phyloP scores from a whole-genome alignment of 148 eudicot species.

The Rhododendron kiyosumense region DNA sequence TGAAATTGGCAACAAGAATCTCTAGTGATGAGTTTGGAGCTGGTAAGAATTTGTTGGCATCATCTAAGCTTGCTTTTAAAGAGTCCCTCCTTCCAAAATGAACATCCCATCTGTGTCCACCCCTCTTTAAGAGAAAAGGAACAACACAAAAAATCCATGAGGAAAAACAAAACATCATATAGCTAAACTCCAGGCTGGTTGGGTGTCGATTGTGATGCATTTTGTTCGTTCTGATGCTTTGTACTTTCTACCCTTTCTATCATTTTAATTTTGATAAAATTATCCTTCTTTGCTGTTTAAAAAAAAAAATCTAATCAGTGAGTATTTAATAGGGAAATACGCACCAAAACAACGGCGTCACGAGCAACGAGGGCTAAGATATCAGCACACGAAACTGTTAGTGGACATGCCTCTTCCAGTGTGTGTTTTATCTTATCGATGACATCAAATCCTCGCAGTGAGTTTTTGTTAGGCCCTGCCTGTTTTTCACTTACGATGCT shows the following conservation, averaged over 20 bases:
- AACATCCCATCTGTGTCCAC: constrained; percentile 77
- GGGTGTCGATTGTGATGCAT: too few species aligned
- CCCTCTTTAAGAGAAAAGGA: constrained; percentile 37
- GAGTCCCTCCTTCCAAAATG: constrained; percentile 68
- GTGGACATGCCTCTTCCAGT: constrained; percentile 59
- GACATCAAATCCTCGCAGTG: constrained; percentile 51
- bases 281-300: too few species aligned
- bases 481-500: constrained; percentile 54
- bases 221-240: too few species aligned
- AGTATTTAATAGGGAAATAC: not conserved
- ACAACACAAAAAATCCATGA: not conserved
- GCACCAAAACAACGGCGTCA: constrained; percentile 56
- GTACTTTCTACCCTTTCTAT: too few species aligned
- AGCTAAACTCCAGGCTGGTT: too few species aligned
- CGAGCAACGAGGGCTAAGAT: constrained; percentile 67
- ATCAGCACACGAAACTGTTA: constrained; percentile 71
- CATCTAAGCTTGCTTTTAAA: constrained; percentile 46
- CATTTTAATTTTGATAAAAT: too few species aligned
- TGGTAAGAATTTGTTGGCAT: constrained; percentile 66
- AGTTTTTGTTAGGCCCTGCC: constrained; percentile 51
- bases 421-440: constrained; percentile 53
- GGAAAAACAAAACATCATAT: not conserved
- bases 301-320: too few species aligned
- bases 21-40: constrained; percentile 57
- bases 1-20: constrained; percentile 52